Evolutionary conservation across 768 basidiomycete genomes (phyloP), one percentile per base, ranked within the genome.

Genomic region (Trametes punicea): DNA sequence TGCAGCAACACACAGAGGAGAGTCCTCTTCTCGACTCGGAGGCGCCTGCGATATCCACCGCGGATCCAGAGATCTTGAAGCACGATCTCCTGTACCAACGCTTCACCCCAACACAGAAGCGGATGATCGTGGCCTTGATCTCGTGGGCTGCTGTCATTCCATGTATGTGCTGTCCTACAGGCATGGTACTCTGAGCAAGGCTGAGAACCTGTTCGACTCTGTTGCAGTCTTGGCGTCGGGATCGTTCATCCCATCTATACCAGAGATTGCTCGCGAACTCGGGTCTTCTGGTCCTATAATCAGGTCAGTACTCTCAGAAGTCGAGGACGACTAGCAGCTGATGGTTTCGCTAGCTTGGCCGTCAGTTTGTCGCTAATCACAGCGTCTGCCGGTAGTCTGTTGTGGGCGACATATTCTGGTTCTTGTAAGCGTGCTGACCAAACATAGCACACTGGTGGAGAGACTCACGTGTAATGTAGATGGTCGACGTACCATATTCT

Each of bases 181-280:
- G 7, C 31, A 8, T 31, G 8, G 31, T 7, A 25, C 0, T 9
- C 5, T 47, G 1, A 5, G 40, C 41, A 13, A 30, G 15, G 27
- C 15, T n/a, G 2, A 13, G 18, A 20, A 2, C 2, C 10, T 25
- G 20, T 13, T 42, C 30, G 39, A 31, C 27, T 44, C 15, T 61
- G 30, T 15, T 42, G 1, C 51, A 92, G 89, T 86, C 33, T 83
- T 92, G 56, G 81, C 87, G 0, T 73, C 81, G 6, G 84, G 81
- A 0, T 81, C 81, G 0, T 90, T 92, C 66, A 76, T 89, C 2
- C 89, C 89, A 0, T 82, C 83, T 0, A 86, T 92, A 52, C 87
- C 88, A 0, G 79, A 86, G 46, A 83, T 93, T 41, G 82, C 89
- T 7, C 69, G 67, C 25, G 88, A 93, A 56, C 68, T 93, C 9